Percentiles rank a stretch among this genome's conserved stretches.
Evolutionary conservation across 2,329 filamentous ascomycete species (phyloP).

Genomic region (Aureobasidium musti): DNA sequence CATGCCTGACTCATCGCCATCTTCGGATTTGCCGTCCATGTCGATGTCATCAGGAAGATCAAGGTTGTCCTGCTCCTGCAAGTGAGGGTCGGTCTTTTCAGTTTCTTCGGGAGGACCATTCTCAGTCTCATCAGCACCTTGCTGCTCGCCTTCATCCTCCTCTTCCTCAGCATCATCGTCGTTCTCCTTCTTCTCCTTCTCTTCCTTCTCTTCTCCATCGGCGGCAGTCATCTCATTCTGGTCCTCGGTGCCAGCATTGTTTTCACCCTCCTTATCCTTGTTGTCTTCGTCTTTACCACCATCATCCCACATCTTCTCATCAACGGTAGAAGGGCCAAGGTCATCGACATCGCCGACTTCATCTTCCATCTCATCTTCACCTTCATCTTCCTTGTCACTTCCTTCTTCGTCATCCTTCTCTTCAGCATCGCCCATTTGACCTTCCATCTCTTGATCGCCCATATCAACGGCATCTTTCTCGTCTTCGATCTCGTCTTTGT

Average conservation of each 20-base stretch:
- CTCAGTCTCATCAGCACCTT: conserved; percentile 54
- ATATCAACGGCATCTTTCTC: conserved; percentile 87
- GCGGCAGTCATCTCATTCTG: conserved; percentile 50
- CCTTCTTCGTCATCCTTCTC: conserved; percentile 50
- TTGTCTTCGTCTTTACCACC: conserved; percentile 67
- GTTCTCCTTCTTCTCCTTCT: conserved; percentile 59
- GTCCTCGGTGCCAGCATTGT: conserved; percentile 52
- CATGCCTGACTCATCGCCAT: conserved; percentile 44
- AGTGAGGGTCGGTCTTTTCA: conserved; percentile 70
- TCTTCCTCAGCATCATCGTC: conserved; percentile 64
- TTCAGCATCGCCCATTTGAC: conserved; percentile 68
- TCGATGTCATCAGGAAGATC: conserved; percentile 88
- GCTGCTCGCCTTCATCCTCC: conserved; percentile 39
- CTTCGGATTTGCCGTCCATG: conserved; percentile 62
- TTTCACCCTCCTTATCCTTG: conserved; percentile 76
- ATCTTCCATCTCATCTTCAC: conserved; percentile 77
- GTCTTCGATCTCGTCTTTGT: conserved; percentile 67
- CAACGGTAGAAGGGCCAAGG: conserved; percentile 82
- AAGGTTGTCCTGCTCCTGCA: conserved; percentile 77
- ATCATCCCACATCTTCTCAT: conserved; percentile 99
- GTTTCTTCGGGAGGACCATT: conserved; percentile 66
- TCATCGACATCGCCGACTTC: conserved; percentile 90
- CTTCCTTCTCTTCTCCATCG: conserved; percentile 49
- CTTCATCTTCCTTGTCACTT: conserved; percentile 64
- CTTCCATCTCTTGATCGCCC: conserved; percentile 89